phyloP scores from a whole-genome alignment of 495 filamentous ascomycete species.

The Daldinia grandis region DNA sequence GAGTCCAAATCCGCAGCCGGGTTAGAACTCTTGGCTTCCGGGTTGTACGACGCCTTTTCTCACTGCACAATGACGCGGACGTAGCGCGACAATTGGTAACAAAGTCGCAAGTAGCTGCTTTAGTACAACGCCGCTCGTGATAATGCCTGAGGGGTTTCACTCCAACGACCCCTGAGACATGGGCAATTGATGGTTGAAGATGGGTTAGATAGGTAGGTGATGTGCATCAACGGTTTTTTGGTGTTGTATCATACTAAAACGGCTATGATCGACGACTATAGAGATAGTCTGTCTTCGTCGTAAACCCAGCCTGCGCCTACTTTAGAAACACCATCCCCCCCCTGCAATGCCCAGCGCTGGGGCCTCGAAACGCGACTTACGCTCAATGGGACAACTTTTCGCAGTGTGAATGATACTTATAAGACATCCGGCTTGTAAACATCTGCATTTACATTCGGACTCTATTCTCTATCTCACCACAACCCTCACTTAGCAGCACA shows the following conservation, averaged over 20 bases:
- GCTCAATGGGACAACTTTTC: conserved; percentile 15
- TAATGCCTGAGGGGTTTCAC: conserved; percentile 19
- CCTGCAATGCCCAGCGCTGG: conserved; percentile 26
- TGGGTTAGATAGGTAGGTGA: conserved; percentile 17
- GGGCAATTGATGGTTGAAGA: conserved; percentile 15
- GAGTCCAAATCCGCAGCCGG: conserved; percentile 22
- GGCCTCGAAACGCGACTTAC: conserved; percentile 28
- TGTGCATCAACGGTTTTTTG: conserved; percentile 3
- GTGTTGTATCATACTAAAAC: conserved; percentile 9
- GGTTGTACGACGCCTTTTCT: conserved; percentile 2
- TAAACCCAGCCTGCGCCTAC: conserved; percentile 24
- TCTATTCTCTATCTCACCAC: conserved; percentile 12
- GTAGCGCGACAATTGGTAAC: conserved; percentile 7
- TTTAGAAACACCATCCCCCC: conserved; percentile 17
- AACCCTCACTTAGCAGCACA: background rate
- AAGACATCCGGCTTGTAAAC: conserved; percentile 15
- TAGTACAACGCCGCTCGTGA: conserved; percentile 15
- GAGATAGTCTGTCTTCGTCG: background rate
- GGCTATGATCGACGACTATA: conserved; percentile 6
- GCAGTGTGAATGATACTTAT: conserved; percentile 12
- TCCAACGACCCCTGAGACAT: conserved; percentile 23
- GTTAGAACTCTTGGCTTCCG: conserved; percentile 16
- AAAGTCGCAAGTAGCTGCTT: conserved; percentile 1
- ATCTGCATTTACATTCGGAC: conserved; percentile 2
- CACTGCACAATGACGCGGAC: conserved; percentile 35